phyloP scores from a whole-genome alignment of 2,329 filamentous ascomycete genomes.

The Triangularia verruculosa region DNA sequence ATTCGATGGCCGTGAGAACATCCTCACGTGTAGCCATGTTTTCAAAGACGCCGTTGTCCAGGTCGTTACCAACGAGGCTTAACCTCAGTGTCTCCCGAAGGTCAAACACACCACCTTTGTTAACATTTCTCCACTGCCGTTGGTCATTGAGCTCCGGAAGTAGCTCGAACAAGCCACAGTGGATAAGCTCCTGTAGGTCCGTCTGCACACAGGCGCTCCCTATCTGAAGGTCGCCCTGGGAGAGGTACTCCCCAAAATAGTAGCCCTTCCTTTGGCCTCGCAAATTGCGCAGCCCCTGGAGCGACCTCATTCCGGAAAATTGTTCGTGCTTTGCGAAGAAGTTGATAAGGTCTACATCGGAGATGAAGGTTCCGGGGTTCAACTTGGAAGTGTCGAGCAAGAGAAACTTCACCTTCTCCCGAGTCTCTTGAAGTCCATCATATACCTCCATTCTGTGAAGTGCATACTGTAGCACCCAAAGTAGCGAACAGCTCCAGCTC shows the following conservation, averaged over 20 bases:
- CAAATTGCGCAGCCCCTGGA: background rate
- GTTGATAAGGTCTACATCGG: background rate
- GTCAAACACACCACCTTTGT: background rate
- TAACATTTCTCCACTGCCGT: background rate
- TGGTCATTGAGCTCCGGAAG: background rate
- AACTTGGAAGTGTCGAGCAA: background rate
- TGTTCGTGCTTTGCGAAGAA: background rate
- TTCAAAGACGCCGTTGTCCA: no score
- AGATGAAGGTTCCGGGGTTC: background rate
- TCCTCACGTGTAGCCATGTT: background rate
- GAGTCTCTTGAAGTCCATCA: background rate
- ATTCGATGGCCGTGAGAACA: background rate
- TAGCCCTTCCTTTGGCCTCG: background rate
- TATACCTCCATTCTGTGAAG: background rate
- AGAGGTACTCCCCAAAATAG: background rate
- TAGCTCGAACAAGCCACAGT: background rate
- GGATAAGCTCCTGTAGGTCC: background rate
- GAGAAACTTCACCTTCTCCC: background rate
- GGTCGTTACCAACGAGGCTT: background rate
- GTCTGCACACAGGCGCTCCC: background rate
- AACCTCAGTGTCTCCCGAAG: background rate
- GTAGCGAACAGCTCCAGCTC: background rate
- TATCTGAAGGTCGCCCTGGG: background rate
- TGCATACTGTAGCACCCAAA: background rate
- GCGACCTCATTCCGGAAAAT: background rate